Conservation (phyloP, 2,329 filamentous ascomycete species). For the Drechslerella dactyloides region DNA sequence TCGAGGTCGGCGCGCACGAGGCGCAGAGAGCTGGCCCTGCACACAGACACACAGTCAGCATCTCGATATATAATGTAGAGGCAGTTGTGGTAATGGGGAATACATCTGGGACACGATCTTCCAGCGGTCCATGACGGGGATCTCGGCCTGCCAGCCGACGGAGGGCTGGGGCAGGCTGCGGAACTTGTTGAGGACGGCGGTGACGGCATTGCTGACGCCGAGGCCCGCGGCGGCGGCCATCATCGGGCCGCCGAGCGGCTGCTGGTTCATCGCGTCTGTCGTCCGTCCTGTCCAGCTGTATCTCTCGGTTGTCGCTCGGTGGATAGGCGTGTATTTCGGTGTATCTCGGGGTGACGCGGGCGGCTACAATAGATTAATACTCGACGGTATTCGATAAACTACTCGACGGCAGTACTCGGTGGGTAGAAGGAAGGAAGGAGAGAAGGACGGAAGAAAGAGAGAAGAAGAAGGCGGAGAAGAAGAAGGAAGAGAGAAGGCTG, state of each 20-base stretch:
- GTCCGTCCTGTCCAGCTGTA: neutral
- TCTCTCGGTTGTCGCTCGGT: too few relatives aligned
- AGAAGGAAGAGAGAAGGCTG: slow-evolving; percentile 1
- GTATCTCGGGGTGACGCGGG: too few relatives aligned
- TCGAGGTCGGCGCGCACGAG: slow-evolving; percentile 37
- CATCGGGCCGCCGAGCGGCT: slow-evolving; percentile 1
- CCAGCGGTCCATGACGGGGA: slow-evolving; percentile 21
- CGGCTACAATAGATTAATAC: too few relatives aligned
- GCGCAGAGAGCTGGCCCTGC: slow-evolving; percentile 40
- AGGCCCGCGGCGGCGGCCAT: slow-evolving; percentile 10
- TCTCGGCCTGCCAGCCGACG: slow-evolving; percentile 41
- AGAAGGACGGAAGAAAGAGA: slow-evolving; percentile 8
- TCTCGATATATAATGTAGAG: neutral
- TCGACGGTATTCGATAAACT: too few relatives aligned
- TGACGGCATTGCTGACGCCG: slow-evolving; percentile 18
- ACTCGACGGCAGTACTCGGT: neutral
- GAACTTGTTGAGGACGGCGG: slow-evolving; percentile 24
- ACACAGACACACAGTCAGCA: neutral
- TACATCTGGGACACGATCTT: slow-evolving; percentile 46
- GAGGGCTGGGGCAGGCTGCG: slow-evolving; percentile 27
- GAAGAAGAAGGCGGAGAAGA: neutral
- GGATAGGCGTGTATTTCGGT: too few relatives aligned
- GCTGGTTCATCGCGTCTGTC: neutral
- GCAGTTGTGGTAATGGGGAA: too few relatives aligned
- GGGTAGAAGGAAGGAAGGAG: neutral